phyloP scores from a whole-genome alignment of 768 basidiomycete genomes.

The Amanita rubescens region DNA sequence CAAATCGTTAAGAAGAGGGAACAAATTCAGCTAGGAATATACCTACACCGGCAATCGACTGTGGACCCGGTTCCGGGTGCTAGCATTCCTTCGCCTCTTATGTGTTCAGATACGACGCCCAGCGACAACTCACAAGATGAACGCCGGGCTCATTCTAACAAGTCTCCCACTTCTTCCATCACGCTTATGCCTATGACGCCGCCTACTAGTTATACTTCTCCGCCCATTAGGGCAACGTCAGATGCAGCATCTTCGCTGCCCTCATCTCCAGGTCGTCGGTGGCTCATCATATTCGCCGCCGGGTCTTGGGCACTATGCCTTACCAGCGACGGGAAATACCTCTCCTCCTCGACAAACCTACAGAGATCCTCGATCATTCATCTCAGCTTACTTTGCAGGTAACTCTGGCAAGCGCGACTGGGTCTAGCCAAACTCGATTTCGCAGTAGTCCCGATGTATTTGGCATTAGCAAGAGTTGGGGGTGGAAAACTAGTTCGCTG shows the following conservation, averaged over 20 bases:
- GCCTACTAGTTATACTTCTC: slow-evolving; percentile 15
- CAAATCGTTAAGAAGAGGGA: slow-evolving; percentile 82
- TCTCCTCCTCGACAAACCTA: slow-evolving; percentile 58
- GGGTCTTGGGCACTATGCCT: slow-evolving; percentile 6
- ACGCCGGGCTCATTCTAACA: not conserved
- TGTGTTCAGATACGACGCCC: not conserved
- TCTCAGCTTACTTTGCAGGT: slow-evolving; percentile 82
- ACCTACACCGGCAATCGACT: slow-evolving; percentile 79
- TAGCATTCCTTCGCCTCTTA: slow-evolving; percentile 41
- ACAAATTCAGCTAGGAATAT: slow-evolving; percentile 72
- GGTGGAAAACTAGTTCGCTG: slow-evolving; percentile 68
- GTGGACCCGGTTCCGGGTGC: slow-evolving; percentile 71
- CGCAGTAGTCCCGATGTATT: slow-evolving; percentile 84
- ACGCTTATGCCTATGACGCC: slow-evolving; percentile 11
- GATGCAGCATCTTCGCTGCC: slow-evolving; percentile 1
- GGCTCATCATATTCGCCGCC: slow-evolving; percentile 6
- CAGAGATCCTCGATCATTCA: slow-evolving; percentile 62
- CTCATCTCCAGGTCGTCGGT: slow-evolving; percentile 6
- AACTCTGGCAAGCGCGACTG: slow-evolving; percentile 73
- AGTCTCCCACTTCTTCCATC: slow-evolving; percentile 10
- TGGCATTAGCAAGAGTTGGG: slow-evolving; percentile 84
- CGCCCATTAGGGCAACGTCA: slow-evolving; percentile 10
- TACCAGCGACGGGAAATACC: slow-evolving; percentile 39
- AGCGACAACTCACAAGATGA: not conserved
- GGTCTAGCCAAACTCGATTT: slow-evolving; percentile 77